Base-by-base conservation (phyloP, 163 green algal species). In the Scenedesmus sp. region DNA sequence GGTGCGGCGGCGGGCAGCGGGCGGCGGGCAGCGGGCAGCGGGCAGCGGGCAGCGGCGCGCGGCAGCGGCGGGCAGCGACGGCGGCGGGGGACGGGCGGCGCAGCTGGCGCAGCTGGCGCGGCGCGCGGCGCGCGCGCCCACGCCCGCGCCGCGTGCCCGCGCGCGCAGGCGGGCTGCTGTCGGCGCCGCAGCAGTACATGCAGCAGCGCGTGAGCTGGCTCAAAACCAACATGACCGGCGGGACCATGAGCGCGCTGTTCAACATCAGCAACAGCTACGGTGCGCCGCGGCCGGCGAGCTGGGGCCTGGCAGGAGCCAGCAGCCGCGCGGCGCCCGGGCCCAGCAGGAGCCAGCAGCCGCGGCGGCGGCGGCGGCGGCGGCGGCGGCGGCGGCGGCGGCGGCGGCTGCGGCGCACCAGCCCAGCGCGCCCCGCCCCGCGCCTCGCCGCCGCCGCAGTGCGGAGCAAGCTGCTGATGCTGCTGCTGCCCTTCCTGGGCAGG, bases 391-490 rank as follows among this genome's bases (percentile, higher is more conserved):
- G 34, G 57, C 26, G 4, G 14, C 31, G 6, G 39, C 10, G 10
- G 53, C 53, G 9, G 53, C 53, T 11, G 53, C 53, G 6, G 53
- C 53, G 24, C 22, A 9, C 53, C 22, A 22, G 53, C 53, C 48
- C 17, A 18, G 48, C 14, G 53, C n/a, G n/a, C 22, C 10, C 9
- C n/a, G 24, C 22, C 28, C 17, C 44, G 62, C 39, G 4, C 15
- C 4, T 36, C 20, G 69, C 29, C 26, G 34, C 31, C 24, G 28
- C 31, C 77, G 56, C 89, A 96, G 93, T 98, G 57, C 70, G 71
- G 0, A 92, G 86, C 71, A 99, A 99, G 89, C 84, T 98, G 51
- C 63, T 97, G 51, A 93, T 99, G 86, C 84, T 99, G 67, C 24
- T 96, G 24, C 87, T 86, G 9, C 96, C 96, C 1, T 98, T 94